phyloP scores from a whole-genome alignment of 352 stramenopile species.

The Globisporangium alternatum region DNA sequence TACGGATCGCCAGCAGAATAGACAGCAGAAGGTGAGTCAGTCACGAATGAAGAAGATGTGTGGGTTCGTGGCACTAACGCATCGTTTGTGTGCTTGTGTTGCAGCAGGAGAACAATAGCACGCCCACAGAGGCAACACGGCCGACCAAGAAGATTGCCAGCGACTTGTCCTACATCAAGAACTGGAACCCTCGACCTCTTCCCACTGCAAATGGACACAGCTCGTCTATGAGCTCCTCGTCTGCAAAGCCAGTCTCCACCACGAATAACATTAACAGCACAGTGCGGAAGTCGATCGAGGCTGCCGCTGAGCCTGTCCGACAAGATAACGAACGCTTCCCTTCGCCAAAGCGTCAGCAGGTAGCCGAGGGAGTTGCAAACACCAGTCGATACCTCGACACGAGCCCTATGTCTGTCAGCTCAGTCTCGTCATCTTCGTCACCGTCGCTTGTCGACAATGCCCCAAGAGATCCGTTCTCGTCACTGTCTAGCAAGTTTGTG shows the following conservation, averaged over 20 bases:
- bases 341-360: conserved; percentile 48
- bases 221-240: background rate
- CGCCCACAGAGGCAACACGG: conserved; percentile 8
- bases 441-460: conserved; percentile 30
- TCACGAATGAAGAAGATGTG: background rate
- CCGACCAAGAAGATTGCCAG: conserved; percentile 15
- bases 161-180: conserved; percentile 46
- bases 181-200: conserved; percentile 32
- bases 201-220: background rate
- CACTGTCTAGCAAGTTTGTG: conserved; percentile 55
- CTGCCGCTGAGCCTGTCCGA: conserved; percentile 2
- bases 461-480: conserved; percentile 44
- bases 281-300: conserved; percentile 6
- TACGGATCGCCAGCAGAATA: conserved; percentile 14
- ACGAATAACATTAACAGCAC: conserved; percentile 6
- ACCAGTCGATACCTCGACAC: conserved; percentile 28
- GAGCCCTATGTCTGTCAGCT: conserved; percentile 44
- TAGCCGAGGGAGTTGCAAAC: conserved; percentile 21
- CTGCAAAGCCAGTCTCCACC: background rate
- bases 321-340: conserved; percentile 24
- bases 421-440: conserved; percentile 56
- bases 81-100: background rate
- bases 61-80: background rate
- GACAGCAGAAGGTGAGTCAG: conserved; percentile 18
- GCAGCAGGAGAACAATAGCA: conserved; percentile 3